Base-by-base conservation (phyloP, 2,329 filamentous ascomycete species). In the Cladosporium phlei region DNA sequence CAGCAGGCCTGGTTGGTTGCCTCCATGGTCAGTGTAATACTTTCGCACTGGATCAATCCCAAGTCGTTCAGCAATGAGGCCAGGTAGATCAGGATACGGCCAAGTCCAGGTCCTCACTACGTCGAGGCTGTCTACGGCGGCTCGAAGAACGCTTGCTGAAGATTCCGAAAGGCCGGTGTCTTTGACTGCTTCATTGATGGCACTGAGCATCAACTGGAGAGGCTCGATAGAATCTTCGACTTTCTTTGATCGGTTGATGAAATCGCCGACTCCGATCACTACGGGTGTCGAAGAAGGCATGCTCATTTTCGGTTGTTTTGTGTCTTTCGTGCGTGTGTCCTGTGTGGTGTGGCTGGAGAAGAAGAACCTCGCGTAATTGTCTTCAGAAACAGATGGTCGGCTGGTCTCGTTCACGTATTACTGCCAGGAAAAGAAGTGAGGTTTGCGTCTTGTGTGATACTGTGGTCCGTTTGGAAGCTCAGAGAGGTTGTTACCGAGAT, bases 101-200 rank as follows among this genome's bases (percentile, higher is more conserved):
- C 81, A 84, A 0, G 81, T 83, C 81, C 81, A 85, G 0, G 78
- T 78, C 30, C 70, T 72, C 8, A 84, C 79, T 3, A 83, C 73
- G 33, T 75, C 69, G 35, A 85, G 68, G 53, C 75, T 78, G 57
- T 84, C 80, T 43, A 82, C 74, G 1, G 63, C 62, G 0, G 65
- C 55, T 49, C 69, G 69, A 0, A 82, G 58, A 9, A 53, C 52
- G 5, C 56, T 42, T 2, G 59, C 47, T 2, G 57, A 29, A 2
- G 59, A 55, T 10, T 59, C 55, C 8, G 47, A 25, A 7, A 70
- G 54, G 1, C 59, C 62, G 0, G 74, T 72, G 53, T 85, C 79
- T 29, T 66, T 46, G 3, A 83, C 57, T 2, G 80, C 77, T 12
- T 59, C 59, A 3, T 63, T 55, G 22, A 82, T 76, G 1, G 81